Conservation (phyloP, 2,329 filamentous ascomycete species). For the Nigrospora sphaerica region DNA sequence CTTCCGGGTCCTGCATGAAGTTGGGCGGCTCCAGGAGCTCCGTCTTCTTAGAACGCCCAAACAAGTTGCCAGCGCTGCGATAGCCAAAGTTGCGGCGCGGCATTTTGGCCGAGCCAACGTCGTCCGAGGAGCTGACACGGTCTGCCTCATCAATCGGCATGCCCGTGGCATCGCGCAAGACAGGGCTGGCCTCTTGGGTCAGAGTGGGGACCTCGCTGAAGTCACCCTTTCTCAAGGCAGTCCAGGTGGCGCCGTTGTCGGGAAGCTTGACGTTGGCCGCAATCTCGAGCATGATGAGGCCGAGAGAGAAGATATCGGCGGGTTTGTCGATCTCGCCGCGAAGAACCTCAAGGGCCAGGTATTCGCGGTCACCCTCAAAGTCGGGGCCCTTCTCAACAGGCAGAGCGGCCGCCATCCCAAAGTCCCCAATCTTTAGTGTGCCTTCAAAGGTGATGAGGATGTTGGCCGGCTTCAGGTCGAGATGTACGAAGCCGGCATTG, state of each 20-base stretch:
- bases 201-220: constrained; percentile 83
- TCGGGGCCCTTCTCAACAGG: constrained; percentile 72
- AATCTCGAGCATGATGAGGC: constrained; percentile 90
- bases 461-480: constrained; percentile 82
- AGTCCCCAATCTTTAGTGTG: constrained; percentile 78
- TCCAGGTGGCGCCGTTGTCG: constrained; percentile 87
- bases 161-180: constrained; percentile 68
- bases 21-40: constrained; percentile 59
- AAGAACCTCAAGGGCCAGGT: constrained; percentile 90
- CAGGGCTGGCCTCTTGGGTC: constrained; percentile 66
- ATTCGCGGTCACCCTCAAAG: constrained; percentile 90
- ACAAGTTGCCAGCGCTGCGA: constrained; percentile 30
- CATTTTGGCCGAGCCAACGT: constrained; percentile 10
- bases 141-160: constrained; percentile 47
- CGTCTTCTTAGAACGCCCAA: constrained; percentile 40
- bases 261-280: constrained; percentile 90
- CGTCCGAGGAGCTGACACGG: constrained; percentile 25
- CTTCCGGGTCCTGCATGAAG: constrained; percentile 78
- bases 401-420: constrained; percentile 74
- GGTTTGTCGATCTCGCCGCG: constrained; percentile 82
- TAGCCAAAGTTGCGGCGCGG: constrained; percentile 12
- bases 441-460: constrained; percentile 77
- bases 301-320: constrained; percentile 88
- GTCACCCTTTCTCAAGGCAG: constrained; percentile 81
- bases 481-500: constrained; percentile 75